Percentiles rank a stretch among this genome's conserved stretches.
Conservation (phyloP, 2,329 filamentous ascomycete genomes). For the Geosmithia morbida region DNA sequence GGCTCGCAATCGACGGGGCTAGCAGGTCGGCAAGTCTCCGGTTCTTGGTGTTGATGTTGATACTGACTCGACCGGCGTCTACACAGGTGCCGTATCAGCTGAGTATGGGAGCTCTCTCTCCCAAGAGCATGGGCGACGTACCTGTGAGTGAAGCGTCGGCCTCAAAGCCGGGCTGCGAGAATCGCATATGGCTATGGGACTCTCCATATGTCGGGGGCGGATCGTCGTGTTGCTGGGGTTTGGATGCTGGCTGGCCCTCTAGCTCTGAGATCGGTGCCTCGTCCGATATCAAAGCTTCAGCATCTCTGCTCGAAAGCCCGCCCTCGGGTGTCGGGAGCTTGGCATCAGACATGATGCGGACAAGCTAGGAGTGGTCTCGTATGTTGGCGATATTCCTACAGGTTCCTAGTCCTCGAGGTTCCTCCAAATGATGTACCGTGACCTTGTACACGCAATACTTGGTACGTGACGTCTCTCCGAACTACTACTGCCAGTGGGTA, state of each 20-base stretch:
- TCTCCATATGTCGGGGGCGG: constrained; percentile 46
- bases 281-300: constrained; percentile 16
- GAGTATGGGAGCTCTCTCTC: neutral
- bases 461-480: too few species aligned
- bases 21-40: constrained; percentile 52
- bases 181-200: constrained; percentile 37
- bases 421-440: too few species aligned
- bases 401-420: too few species aligned
- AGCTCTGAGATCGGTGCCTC: constrained; percentile 20
- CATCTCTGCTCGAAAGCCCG: neutral
- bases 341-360: neutral
- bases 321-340: neutral
- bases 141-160: constrained; percentile 45
- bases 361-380: too few species aligned
- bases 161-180: constrained; percentile 47
- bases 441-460: too few species aligned
- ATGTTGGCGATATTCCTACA: too few species aligned
- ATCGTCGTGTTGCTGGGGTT: constrained; percentile 11
- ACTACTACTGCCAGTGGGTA: too few species aligned
- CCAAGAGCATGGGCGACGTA: constrained; percentile 10
- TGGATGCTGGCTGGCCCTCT: neutral
- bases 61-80: constrained; percentile 67
- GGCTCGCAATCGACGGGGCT: constrained; percentile 44
- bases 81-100: neutral
- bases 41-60: constrained; percentile 62